Conservation (phyloP, 1,139 yeast genomes). For the Candida sp. region DNA sequence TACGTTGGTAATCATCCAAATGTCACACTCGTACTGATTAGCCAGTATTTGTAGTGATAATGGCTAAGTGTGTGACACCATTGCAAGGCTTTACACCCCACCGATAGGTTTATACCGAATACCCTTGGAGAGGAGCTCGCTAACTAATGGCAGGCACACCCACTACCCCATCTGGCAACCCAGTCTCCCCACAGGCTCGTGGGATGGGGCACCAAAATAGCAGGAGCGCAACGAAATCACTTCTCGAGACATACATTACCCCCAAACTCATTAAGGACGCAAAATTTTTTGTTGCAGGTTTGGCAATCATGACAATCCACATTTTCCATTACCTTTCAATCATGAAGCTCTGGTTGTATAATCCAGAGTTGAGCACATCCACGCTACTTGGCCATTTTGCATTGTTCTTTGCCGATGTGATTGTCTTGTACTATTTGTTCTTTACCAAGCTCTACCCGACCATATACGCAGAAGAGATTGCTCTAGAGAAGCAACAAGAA, state of each 20-base stretch:
- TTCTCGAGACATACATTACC: conserved; percentile 14
- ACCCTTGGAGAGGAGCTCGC: neutral
- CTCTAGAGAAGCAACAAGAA: conserved; percentile 8
- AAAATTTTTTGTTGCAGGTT: conserved; percentile 21
- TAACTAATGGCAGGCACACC: neutral
- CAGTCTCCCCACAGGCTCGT: neutral
- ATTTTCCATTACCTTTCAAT: conserved; percentile 37
- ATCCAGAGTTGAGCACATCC: conserved; percentile 22
- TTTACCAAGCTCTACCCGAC: conserved; percentile 22
- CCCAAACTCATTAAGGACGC: conserved; percentile 25
- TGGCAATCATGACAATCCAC: conserved; percentile 18
- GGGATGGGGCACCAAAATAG: neutral
- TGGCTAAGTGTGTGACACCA: too few species aligned
- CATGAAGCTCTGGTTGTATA: conserved; percentile 30
- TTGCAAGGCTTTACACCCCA: too few species aligned
- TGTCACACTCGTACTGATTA: too few species aligned
- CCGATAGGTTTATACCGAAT: too few species aligned
- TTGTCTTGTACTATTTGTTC: conserved; percentile 22
- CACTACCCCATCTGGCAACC: neutral
- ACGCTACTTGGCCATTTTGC: conserved; percentile 21
- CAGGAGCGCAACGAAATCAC: neutral
- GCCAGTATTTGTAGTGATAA: too few species aligned
- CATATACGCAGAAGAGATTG: conserved; percentile 17
- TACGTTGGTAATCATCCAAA: too few species aligned
- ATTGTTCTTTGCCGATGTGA: conserved; percentile 20